phyloP scores from a whole-genome alignment of 306 rosid genomes.

The Sicyos edulis region DNA sequence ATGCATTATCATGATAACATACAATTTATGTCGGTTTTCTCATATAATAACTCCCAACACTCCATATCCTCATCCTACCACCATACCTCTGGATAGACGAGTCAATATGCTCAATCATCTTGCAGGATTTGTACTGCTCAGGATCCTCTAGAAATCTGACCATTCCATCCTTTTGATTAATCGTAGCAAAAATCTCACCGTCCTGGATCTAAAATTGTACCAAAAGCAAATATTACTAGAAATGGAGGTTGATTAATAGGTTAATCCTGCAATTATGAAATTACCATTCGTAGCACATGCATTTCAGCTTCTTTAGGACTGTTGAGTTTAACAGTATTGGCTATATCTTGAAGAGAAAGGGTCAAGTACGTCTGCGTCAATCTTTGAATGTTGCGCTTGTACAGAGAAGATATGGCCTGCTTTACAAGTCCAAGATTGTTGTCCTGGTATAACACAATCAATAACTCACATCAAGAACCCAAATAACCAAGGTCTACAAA shows the following conservation, averaged over 20 bases:
- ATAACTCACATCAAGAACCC: slow-evolving; percentile 6
- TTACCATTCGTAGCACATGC: slow-evolving; percentile 93
- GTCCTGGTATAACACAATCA: slow-evolving; percentile 37
- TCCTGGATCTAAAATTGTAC: slow-evolving; percentile 57
- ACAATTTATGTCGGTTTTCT: neutral
- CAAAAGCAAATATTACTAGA: slow-evolving; percentile 15
- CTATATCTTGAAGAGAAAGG: slow-evolving; percentile 86
- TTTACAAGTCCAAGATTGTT: slow-evolving; percentile 76
- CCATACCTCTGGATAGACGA: slow-evolving; percentile 65
- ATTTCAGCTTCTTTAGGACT: slow-evolving; percentile 76
- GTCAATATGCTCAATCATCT: slow-evolving; percentile 68
- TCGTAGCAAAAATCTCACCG: slow-evolving; percentile 73
- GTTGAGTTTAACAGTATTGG: slow-evolving; percentile 60
- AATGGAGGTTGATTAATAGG: slow-evolving; percentile 13
- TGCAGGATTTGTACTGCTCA: slow-evolving; percentile 68
- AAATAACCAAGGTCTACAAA: slow-evolving; percentile 1
- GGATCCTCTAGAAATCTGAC: slow-evolving; percentile 90
- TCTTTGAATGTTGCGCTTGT: slow-evolving; percentile 82
- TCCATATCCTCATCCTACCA: neutral
- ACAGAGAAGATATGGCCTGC: slow-evolving; percentile 64
- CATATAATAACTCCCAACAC: neutral
- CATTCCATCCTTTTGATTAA: slow-evolving; percentile 88
- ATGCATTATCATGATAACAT: neutral
- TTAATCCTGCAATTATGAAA: neutral
- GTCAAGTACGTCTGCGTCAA: slow-evolving; percentile 81